Evolutionary conservation across 2,329 filamentous ascomycete species (phyloP).

Genomic region (Venturia pyrina): DNA sequence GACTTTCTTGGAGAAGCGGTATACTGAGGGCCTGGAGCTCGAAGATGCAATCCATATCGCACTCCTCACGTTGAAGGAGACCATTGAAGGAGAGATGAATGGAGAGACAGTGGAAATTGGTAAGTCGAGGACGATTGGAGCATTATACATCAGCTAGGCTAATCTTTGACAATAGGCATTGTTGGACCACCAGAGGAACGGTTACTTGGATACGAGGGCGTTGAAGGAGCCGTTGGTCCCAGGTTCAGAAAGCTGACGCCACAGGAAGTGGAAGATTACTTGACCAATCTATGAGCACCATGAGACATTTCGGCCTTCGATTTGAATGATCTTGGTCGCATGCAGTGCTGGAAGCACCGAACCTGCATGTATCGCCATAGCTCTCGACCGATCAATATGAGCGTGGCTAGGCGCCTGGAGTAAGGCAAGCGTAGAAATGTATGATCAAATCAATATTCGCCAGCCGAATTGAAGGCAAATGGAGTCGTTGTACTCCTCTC

Average conservation of each 20-base stretch:
- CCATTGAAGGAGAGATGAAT: conserved; percentile 98
- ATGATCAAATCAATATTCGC: conserved; percentile 14
- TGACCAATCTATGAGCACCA: conserved; percentile 80
- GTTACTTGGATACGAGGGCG: conserved; percentile 81
- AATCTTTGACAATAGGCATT: conserved; percentile 53
- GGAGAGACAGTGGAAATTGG: conserved; percentile 97
- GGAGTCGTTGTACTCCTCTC: not conserved
- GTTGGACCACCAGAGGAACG: conserved; percentile 91
- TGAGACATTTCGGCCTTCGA: not conserved
- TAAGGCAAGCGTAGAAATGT: conserved; percentile 12
- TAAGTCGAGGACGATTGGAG: conserved; percentile 32
- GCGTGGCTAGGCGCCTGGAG: not conserved
- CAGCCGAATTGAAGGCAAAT: not conserved
- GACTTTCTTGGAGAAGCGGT: conserved; percentile 98
- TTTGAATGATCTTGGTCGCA: not conserved
- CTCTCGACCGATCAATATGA: not conserved
- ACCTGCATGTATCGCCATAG: not conserved
- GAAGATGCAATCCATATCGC: conserved; percentile 99
- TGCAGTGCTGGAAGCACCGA: not conserved
- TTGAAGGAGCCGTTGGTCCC: conserved; percentile 73
- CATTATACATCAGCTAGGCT: conserved; percentile 4
- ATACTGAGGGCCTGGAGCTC: conserved; percentile 91
- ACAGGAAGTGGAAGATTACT: conserved; percentile 98
- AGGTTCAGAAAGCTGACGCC: conserved; percentile 91
- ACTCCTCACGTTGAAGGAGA: conserved; percentile 93